Evolutionary conservation across 768 basidiomycete genomes (phyloP).

Genomic region (Chiua virens): DNA sequence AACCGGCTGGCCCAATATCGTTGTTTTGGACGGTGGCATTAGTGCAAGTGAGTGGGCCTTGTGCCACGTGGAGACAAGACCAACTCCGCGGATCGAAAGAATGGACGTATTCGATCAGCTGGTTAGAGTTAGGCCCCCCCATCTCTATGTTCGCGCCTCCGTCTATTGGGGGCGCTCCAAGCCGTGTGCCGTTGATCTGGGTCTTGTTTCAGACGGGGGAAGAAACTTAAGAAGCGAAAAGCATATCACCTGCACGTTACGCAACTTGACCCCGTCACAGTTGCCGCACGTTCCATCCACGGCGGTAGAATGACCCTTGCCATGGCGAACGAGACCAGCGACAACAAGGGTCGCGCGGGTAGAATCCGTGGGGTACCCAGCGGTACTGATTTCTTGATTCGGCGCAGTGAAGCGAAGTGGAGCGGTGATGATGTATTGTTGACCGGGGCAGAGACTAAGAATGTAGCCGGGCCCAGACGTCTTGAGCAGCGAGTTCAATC

Average conservation of each 20-base stretch:
- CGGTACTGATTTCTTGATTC: conserved; percentile 80
- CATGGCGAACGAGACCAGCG: conserved; percentile 58
- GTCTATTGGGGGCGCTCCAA: conserved; percentile 47
- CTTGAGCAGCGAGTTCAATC: conserved; percentile 63
- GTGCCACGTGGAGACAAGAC: conserved; percentile 78
- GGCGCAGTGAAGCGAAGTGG: conserved; percentile 66
- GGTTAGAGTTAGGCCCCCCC: conserved; percentile 71
- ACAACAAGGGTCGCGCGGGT: conserved; percentile 71
- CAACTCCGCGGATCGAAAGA: conserved; percentile 78
- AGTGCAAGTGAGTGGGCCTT: conserved; percentile 66
- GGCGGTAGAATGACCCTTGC: conserved; percentile 69
- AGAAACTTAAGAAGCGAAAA: background rate
- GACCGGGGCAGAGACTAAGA: conserved; percentile 63
- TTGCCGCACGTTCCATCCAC: conserved; percentile 62
- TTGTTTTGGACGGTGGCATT: conserved; percentile 73
- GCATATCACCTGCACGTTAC: conserved; percentile 64
- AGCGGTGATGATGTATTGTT: conserved; percentile 61
- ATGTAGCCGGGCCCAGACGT: conserved; percentile 66
- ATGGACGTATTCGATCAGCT: conserved; percentile 75
- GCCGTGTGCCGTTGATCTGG: conserved; percentile 75
- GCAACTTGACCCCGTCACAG: conserved; percentile 60
- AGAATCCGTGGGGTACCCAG: conserved; percentile 69
- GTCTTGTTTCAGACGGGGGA: background rate
- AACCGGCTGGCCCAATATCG: conserved; percentile 79
- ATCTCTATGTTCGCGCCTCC: conserved; percentile 86